A percentile compares a stretch with the other conserved stretches of the same genome.
phyloP scores from a whole-genome alignment of 495 filamentous ascomycete genomes.

The Penicillium macrosclerotiorum region DNA sequence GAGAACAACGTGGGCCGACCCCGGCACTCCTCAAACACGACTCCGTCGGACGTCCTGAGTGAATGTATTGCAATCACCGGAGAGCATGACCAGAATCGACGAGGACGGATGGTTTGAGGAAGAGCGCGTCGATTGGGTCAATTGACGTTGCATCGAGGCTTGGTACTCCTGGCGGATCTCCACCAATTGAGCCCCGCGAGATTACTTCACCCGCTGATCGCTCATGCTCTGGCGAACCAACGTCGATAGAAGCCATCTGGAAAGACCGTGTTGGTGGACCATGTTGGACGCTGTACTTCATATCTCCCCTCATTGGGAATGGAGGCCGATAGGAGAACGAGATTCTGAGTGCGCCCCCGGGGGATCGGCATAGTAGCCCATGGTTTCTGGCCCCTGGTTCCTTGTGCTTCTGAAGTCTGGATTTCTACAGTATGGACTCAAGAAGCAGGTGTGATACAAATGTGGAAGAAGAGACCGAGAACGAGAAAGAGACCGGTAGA shows the following conservation, averaged over 20 bases:
- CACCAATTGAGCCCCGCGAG: constrained; percentile 9
- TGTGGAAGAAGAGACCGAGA: background rate
- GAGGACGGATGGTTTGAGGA: no score
- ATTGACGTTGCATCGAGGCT: constrained; percentile 25
- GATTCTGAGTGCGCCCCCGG: background rate
- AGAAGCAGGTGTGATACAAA: background rate
- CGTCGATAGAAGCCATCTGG: background rate
- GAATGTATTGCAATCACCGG: no score
- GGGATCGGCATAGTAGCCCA: background rate
- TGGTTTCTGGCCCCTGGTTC: background rate
- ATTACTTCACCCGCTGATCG: constrained; percentile 19
- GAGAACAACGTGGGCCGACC: background rate
- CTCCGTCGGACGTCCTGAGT: constrained; percentile 8
- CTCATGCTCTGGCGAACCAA: constrained; percentile 1
- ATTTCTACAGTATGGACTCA: background rate
- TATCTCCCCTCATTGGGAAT: constrained; percentile 7
- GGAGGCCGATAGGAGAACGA: background rate
- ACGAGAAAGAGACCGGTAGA: no score
- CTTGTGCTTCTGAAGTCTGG: no score
- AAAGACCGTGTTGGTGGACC: background rate
- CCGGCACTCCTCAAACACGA: background rate
- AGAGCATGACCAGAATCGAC: no score
- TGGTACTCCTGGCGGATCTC: constrained; percentile 20
- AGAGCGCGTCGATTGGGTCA: background rate
- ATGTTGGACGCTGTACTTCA: constrained; percentile 1